A percentile compares a stretch with the other conserved stretches of the same genome.
phyloP scores from a whole-genome alignment of 768 basidiomycete genomes.

The Tulasnella calospora region DNA sequence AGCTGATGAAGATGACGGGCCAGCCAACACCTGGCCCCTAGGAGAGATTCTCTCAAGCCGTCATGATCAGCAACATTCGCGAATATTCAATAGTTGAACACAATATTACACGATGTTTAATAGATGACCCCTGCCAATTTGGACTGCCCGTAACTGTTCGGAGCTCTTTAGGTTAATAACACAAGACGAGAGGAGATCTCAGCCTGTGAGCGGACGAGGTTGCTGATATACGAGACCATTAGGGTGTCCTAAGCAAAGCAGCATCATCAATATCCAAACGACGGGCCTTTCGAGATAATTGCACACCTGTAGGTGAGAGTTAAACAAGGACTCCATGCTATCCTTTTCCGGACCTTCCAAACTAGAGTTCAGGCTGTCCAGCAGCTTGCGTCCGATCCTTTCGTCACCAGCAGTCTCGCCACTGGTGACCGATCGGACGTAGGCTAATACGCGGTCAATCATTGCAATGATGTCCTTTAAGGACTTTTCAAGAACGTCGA shows the following conservation, averaged over 20 bases:
- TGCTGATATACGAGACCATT: conserved; percentile 92
- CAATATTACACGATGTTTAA: neutral
- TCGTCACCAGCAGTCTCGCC: conserved; percentile 78
- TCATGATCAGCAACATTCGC: conserved; percentile 91
- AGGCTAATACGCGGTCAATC: conserved; percentile 78
- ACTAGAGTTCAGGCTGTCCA: conserved; percentile 76
- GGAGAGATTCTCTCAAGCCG: conserved; percentile 86
- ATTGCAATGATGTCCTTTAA: conserved; percentile 65
- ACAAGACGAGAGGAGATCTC: conserved; percentile 86
- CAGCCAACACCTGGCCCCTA: conserved; percentile 91
- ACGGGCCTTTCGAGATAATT: conserved; percentile 24
- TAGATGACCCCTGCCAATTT: neutral
- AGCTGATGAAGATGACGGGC: conserved; percentile 44
- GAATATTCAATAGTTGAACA: conserved; percentile 73
- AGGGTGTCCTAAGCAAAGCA: conserved; percentile 63
- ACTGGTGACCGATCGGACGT: conserved; percentile 73
- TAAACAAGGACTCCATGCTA: conserved; percentile 51
- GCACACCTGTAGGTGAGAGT: conserved; percentile 66
- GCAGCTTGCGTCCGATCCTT: conserved; percentile 82
- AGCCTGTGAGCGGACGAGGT: conserved; percentile 86
- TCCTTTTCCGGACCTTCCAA: conserved; percentile 61
- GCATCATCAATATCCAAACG: neutral
- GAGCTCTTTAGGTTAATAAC: conserved; percentile 45
- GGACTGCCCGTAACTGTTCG: neutral
- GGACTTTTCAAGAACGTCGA: conserved; percentile 71